phyloP scores from a whole-genome alignment of 1,284 basidiomycete genomes.

The Cutaneotrichosporon mucoides region DNA sequence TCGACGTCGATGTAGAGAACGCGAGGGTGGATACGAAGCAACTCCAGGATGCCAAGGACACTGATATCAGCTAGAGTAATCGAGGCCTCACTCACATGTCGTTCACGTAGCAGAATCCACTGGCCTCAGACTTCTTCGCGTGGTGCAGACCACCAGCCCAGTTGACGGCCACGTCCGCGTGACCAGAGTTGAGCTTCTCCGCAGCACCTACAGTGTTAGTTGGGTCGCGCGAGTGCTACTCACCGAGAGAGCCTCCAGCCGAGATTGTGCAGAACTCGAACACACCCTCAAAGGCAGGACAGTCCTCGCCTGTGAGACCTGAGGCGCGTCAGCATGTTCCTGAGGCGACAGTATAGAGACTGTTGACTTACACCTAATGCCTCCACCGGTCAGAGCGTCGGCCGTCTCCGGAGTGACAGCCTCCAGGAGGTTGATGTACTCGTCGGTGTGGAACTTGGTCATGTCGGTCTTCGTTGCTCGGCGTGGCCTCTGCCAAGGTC shows the following conservation, averaged over 20 bases:
- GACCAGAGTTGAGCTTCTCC: constrained; percentile 70
- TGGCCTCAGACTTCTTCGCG: constrained; percentile 94
- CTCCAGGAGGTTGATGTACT: constrained; percentile 88
- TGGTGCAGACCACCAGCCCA: constrained; percentile 98
- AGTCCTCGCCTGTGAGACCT: constrained; percentile 91
- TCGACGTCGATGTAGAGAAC: constrained; percentile 98
- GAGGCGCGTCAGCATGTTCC: constrained; percentile 2
- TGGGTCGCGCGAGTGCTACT: constrained; percentile 3
- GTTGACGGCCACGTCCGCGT: constrained; percentile 89
- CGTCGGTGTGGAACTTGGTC: constrained; percentile 94
- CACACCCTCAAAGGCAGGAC: constrained; percentile 91
- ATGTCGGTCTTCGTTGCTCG: constrained; percentile 76
- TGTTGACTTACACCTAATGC: constrained; percentile 67
- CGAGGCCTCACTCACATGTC: constrained; percentile 53
- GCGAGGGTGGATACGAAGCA: constrained; percentile 68
- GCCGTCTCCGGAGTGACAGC: constrained; percentile 84
- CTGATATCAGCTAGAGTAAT: constrained; percentile 50
- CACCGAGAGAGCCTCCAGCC: constrained; percentile 81
- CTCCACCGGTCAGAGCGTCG: constrained; percentile 76
- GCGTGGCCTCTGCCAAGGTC: constrained; percentile 61
- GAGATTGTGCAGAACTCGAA: constrained; percentile 98
- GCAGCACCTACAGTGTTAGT: constrained; percentile 62
- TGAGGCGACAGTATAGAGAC: background rate
- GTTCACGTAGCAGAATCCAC: constrained; percentile 96
- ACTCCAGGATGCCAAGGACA: constrained; percentile 82